Evolutionary conservation across 495 filamentous ascomycete genomes (phyloP).

Genomic region (Cladorrhinum samala): DNA sequence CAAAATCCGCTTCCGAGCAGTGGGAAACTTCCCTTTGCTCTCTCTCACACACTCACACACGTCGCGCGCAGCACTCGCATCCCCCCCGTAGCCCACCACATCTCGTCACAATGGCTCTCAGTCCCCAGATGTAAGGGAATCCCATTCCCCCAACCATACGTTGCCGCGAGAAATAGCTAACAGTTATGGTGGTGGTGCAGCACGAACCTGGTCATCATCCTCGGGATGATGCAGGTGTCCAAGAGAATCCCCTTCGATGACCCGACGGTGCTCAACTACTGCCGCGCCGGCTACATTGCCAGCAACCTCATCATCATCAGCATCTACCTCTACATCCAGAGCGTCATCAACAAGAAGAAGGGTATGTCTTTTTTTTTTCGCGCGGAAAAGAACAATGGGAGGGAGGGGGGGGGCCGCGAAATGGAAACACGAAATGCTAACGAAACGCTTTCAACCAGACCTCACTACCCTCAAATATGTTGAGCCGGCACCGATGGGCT

Average conservation of each 20-base stretch:
- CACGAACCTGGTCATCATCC: conserved; percentile 88
- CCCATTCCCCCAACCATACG: conserved; percentile 1
- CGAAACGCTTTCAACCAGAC: conserved; percentile 47
- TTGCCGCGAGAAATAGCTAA: conserved; percentile 10
- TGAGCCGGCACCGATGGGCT: conserved; percentile 88
- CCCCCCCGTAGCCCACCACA: too few relatives aligned
- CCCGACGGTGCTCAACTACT: conserved; percentile 72
- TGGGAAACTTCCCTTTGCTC: too few relatives aligned
- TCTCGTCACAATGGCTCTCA: conserved; percentile 48
- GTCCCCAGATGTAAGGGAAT: conserved; percentile 45
- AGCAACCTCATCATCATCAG: conserved; percentile 84
- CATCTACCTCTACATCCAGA: conserved; percentile 77
- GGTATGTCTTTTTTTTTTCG: conserved; percentile 48
- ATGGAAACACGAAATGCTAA: too few relatives aligned
- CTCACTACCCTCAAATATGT: conserved; percentile 98
- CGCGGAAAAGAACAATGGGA: too few relatives aligned
- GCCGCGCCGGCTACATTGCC: conserved; percentile 75
- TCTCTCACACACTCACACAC: too few relatives aligned
- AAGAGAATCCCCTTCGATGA: conserved; percentile 96
- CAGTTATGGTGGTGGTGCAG: conserved; percentile 38
- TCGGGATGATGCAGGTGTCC: conserved; percentile 95
- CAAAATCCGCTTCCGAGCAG: too few relatives aligned
- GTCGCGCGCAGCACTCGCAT: too few relatives aligned
- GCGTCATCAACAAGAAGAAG: conserved; percentile 86
- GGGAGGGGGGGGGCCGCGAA: too few relatives aligned